Conservation (phyloP, 345 rosid species). For the Microcos paniculata region DNA sequence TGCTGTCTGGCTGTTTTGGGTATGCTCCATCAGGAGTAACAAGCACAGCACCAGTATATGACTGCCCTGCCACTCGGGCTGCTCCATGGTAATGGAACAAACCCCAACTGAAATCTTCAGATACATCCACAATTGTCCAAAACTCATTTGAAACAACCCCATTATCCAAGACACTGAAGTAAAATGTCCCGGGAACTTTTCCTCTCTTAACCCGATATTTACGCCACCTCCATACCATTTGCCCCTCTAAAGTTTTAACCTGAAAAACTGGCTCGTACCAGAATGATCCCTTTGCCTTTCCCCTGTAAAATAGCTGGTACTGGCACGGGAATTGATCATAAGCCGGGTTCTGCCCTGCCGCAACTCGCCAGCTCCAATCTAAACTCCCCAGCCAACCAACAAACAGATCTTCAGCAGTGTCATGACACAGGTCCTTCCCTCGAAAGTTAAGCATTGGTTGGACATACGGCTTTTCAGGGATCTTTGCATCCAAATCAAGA, state of each 20-base stretch:
- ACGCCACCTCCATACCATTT: conserved; percentile 83
- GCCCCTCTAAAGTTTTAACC: conserved; percentile 73
- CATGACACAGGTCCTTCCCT: conserved; percentile 58
- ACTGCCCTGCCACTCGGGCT: conserved; percentile 90
- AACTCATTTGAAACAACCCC: conserved; percentile 91
- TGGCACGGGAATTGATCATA: conserved; percentile 97
- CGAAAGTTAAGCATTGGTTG: conserved; percentile 68
- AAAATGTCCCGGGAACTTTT: conserved; percentile 64
- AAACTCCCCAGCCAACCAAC: conserved; percentile 84
- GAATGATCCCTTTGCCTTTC: conserved; percentile 85
- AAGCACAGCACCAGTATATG: conserved; percentile 89
- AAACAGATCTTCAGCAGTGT: conserved; percentile 80
- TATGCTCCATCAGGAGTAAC: conserved; percentile 77
- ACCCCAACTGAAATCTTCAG: conserved; percentile 90
- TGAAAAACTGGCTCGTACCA: conserved; percentile 96
- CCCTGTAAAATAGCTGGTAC: conserved; percentile 85
- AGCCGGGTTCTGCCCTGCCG: conserved; percentile 94
- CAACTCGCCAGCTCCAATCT: conserved; percentile 95
- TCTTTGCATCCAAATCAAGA: conserved; percentile 70
- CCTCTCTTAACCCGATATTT: conserved; percentile 81
- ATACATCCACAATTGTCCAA: conserved; percentile 84
- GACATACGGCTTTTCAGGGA: conserved; percentile 68
- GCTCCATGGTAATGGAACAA: conserved; percentile 88
- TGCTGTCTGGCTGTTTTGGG: conserved; percentile 48
- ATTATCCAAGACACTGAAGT: conserved; percentile 83